Base-by-base conservation (phyloP, 2,329 filamentous ascomycete genomes). In the Podosphaera xanthii region DNA sequence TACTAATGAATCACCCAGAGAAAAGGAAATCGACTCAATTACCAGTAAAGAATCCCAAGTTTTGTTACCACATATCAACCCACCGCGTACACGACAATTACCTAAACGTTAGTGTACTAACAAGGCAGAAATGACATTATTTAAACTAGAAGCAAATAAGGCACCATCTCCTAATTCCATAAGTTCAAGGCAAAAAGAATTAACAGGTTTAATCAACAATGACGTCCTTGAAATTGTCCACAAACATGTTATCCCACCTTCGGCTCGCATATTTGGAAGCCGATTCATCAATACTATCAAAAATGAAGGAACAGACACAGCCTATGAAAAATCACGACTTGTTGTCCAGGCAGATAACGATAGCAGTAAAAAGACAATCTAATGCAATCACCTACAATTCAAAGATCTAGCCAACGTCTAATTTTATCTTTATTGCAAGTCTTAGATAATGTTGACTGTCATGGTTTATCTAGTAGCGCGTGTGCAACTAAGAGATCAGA, bases 301-400 rank as follows among this genome's bases (percentile, higher is more conserved):
- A 22, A 58, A 60, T 22, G 22, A 59, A n/a, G 38, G 58, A 2
- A 62, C 44, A 7, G n/a, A 34, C 0, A 60, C 59, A 33, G 44
- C 44, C 2, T 62, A 48, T 34, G 31, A 60, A 34, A 63, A 62
- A 34, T 63, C 46, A 46, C 50, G 59, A 40, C 58, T 64, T 12
- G 52, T 62, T 31, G 48, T 62, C 14, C 36, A 62, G 55, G 60
- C 35, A 42, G 61, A 60, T 50, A 61, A 62, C 2, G 44, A 62
- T 52, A 22, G 22, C 1, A 22, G 22, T 22, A 22, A 44, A 14
- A 44, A 14, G 14, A 8, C 1, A 14, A 8, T 44, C 40, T 44
- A 14, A 44, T 2, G 40, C 40, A 44, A 22, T 22, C 22, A 22
- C 22, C 22, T 22, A 22, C 22, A 22, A 22, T 22, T 22, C 22